Percentiles rank a stretch among this genome's conserved stretches.
Evolutionary conservation across 257 asterid species (phyloP).

Genomic region (Verbascum thapsus): DNA sequence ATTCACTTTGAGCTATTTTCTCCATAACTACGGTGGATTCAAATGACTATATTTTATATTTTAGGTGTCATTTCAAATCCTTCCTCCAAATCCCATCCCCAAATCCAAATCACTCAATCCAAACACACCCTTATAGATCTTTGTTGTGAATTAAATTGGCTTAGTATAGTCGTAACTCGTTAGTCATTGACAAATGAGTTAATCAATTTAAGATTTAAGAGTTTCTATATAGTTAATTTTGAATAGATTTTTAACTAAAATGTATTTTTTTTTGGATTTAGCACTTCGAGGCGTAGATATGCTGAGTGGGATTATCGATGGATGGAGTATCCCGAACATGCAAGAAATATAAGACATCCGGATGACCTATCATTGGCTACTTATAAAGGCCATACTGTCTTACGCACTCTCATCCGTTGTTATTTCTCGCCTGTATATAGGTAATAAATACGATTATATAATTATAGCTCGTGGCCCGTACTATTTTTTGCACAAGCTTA

Average conservation of each 20-base stretch:
- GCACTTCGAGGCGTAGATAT: slow-evolving; percentile 52
- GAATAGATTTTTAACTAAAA: slow-evolving; percentile 2
- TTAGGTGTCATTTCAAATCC: too few relatives aligned
- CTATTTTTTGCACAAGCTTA: background rate
- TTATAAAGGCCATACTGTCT: slow-evolving; percentile 79
- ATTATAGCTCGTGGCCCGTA: background rate
- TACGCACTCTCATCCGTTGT: slow-evolving; percentile 90
- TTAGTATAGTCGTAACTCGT: too few relatives aligned
- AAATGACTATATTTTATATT: too few relatives aligned
- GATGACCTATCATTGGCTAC: slow-evolving; percentile 82
- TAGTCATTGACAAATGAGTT: too few relatives aligned
- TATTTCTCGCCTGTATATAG: slow-evolving; percentile 90
- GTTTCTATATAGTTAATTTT: slow-evolving; percentile 1
- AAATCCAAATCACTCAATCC: too few relatives aligned
- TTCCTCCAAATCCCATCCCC: too few relatives aligned
- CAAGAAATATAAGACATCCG: slow-evolving; percentile 45
- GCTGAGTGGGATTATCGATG: slow-evolving; percentile 87
- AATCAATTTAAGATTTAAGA: background rate
- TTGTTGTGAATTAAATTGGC: too few relatives aligned
- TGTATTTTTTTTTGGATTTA: slow-evolving; percentile 38
- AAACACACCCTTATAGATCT: too few relatives aligned
- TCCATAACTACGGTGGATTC: too few relatives aligned
- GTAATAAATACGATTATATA: slow-evolving; percentile 43
- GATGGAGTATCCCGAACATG: slow-evolving; percentile 74
- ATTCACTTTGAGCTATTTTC: too few relatives aligned